Percentiles rank a stretch among this genome's conserved stretches.
Evolutionary conservation across 345 rosid species (phyloP).

Genomic region (Citropsis articulata): DNA sequence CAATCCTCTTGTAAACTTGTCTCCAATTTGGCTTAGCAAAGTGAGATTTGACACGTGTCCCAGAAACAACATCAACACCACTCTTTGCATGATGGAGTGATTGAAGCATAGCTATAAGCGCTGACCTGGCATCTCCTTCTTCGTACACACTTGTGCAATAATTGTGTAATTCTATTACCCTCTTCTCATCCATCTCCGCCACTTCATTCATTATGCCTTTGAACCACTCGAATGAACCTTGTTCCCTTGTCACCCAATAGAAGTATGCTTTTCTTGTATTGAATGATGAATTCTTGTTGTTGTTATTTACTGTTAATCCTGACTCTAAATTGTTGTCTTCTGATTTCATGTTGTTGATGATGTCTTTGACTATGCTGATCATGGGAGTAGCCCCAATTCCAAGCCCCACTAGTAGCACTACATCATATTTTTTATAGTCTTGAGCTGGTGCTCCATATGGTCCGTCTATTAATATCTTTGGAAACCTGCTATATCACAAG

Average conservation of each 20-base stretch:
- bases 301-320: neutral
- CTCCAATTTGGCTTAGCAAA: constrained; percentile 91
- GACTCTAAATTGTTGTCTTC: constrained; percentile 9
- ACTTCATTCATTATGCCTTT: constrained; percentile 92
- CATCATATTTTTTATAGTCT: constrained; percentile 87
- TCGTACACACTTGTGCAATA: constrained; percentile 94
- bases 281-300: constrained; percentile 37
- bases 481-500: constrained; percentile 38
- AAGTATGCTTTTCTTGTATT: constrained; percentile 74
- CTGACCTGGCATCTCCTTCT: constrained; percentile 90
- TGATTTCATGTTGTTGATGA: constrained; percentile 67
- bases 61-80: constrained; percentile 85
- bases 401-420: constrained; percentile 77
- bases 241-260: constrained; percentile 93
- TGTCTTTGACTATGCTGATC: constrained; percentile 90
- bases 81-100: constrained; percentile 78
- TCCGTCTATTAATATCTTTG: constrained; percentile 78
- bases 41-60: constrained; percentile 82
- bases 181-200: constrained; percentile 70
- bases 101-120: constrained; percentile 86
- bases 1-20: constrained; percentile 75
- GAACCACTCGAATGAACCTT: constrained; percentile 96
- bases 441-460: constrained; percentile 95
- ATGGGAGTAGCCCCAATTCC: constrained; percentile 96
- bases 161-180: constrained; percentile 72